phyloP scores from a whole-genome alignment of 73 alveolate genomes.

The Diophrys appendiculata region DNA sequence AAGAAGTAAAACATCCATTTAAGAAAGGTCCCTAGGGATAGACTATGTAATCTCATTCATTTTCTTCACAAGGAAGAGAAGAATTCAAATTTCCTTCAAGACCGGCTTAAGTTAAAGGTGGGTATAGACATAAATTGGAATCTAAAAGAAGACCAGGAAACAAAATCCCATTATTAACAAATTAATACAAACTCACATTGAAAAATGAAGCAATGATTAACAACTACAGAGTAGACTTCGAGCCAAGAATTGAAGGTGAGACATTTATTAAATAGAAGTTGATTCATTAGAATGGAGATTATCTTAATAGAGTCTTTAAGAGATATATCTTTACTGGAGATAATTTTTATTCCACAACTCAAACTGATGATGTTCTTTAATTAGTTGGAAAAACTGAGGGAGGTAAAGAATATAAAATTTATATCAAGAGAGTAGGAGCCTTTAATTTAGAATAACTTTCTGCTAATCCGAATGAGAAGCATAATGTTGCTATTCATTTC shows the following conservation, averaged over 20 bases:
- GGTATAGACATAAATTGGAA: neutral
- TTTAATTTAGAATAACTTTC: neutral
- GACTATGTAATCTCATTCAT: neutral
- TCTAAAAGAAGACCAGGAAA: neutral
- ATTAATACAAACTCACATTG: neutral
- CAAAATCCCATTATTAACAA: neutral
- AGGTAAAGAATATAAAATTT: neutral
- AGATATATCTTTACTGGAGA: neutral
- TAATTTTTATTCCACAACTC: neutral
- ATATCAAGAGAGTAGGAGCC: neutral
- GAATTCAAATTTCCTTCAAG: neutral
- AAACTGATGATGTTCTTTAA: neutral
- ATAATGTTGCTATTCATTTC: constrained; percentile 25
- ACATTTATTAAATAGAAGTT: neutral
- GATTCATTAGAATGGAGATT: neutral
- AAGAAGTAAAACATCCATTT: no score
- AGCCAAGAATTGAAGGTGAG: neutral
- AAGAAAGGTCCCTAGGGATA: no score
- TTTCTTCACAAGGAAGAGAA: neutral
- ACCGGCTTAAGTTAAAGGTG: neutral
- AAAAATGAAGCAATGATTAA: neutral
- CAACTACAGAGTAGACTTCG: constrained; percentile 1
- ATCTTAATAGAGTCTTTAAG: neutral
- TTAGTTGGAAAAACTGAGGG: neutral
- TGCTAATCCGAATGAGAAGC: constrained; percentile 11